These are phyloP conservation scores for Trametes coccinea DNA, from an alignment of 768 basidiomycete genomes.

Conservation along the genomic window DNA sequence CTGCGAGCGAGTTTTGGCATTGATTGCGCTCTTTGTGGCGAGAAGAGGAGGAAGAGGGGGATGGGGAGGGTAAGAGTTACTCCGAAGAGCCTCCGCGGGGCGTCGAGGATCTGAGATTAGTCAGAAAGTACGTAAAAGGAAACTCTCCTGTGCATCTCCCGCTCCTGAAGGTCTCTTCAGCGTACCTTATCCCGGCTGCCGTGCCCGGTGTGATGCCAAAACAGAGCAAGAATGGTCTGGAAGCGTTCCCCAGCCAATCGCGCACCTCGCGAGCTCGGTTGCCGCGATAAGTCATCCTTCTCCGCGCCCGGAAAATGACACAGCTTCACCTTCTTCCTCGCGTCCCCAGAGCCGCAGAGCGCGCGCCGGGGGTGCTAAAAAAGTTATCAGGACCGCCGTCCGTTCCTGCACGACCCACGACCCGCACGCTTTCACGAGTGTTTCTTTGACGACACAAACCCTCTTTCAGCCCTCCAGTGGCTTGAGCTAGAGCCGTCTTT, in stretches of 20 bases:
- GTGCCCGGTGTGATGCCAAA: too few relatives aligned
- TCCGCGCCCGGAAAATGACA: constrained; percentile 6
- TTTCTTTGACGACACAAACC: background rate
- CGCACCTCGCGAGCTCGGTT: background rate
- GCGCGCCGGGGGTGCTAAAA: background rate
- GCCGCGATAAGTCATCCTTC: constrained; percentile 10
- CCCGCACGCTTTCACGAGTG: background rate
- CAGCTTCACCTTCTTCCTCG: background rate
- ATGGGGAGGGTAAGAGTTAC: background rate
- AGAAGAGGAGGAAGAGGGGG: background rate
- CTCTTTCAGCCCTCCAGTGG: constrained; percentile 1
- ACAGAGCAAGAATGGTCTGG: too few relatives aligned
- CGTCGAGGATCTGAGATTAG: constrained; percentile 1
- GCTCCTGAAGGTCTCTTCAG: too few relatives aligned
- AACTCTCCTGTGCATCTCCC: background rate
- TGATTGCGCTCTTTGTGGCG: background rate
- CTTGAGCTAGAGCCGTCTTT: constrained; percentile 10
- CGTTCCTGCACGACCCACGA: constrained; percentile 1
- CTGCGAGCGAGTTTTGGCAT: background rate
- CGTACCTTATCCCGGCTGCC: too few relatives aligned
- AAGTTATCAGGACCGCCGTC: background rate
- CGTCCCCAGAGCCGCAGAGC: background rate
- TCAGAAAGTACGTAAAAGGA: constrained; percentile 7
- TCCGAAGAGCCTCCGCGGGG: constrained; percentile 11
- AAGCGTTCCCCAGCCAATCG: background rate